Evolutionary conservation across 2,329 filamentous ascomycete genomes (phyloP).

Genomic region (Blastomyces parvus): DNA sequence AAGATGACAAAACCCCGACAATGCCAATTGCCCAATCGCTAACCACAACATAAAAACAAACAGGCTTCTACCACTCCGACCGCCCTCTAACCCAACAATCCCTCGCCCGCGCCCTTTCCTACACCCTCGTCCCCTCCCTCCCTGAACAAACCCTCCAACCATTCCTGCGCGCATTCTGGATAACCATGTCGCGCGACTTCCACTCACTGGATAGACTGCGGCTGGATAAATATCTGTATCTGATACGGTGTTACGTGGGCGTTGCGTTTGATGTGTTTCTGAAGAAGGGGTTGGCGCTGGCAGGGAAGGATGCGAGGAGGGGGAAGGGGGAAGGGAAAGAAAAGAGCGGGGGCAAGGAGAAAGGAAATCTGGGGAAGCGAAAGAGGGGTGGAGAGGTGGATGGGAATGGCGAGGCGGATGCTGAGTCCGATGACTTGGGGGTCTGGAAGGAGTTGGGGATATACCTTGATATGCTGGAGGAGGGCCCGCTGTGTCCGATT

Average conservation of each 20-base stretch:
- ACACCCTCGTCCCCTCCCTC: slow-evolving; percentile 52
- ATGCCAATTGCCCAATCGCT: background rate
- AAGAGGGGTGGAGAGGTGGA: slow-evolving; percentile 14
- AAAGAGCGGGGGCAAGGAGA: slow-evolving; percentile 17
- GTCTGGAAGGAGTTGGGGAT: slow-evolving; percentile 24
- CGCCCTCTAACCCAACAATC: slow-evolving; percentile 77
- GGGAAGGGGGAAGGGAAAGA: slow-evolving; percentile 26
- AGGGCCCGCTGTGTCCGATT: slow-evolving; percentile 32
- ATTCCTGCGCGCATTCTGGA: slow-evolving; percentile 59
- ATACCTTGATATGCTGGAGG: slow-evolving; percentile 33
- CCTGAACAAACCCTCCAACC: slow-evolving; percentile 38
- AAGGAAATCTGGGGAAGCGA: slow-evolving; percentile 20
- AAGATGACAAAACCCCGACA: background rate
- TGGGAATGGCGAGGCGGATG: slow-evolving; percentile 14
- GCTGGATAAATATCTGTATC: slow-evolving; percentile 86
- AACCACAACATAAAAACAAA: background rate
- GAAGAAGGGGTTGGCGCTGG: slow-evolving; percentile 20
- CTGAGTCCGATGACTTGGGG: slow-evolving; percentile 17
- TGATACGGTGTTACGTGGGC: slow-evolving; percentile 68
- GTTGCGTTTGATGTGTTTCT: slow-evolving; percentile 51
- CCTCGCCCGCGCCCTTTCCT: slow-evolving; percentile 67
- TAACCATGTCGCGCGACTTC: slow-evolving; percentile 60
- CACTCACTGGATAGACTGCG: slow-evolving; percentile 61
- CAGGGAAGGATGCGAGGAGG: slow-evolving; percentile 15
- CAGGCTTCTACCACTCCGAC: slow-evolving; percentile 84